These are phyloP conservation scores for Tephrocybe sp. DNA, from an alignment of 768 basidiomycete species.

Conservation along the genomic window DNA sequence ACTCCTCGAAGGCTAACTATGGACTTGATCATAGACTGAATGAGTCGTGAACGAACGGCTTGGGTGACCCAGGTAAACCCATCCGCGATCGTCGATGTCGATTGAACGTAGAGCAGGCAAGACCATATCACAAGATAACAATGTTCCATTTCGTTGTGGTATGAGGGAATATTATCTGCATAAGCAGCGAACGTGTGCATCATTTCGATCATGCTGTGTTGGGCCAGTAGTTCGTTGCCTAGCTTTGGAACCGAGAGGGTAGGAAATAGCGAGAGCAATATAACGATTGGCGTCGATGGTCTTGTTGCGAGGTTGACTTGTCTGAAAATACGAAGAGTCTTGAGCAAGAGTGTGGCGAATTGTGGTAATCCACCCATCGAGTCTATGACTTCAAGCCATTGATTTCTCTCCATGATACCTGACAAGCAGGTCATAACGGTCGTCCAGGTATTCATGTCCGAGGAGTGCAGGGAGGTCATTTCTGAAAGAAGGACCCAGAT, in stretches of 20 bases:
- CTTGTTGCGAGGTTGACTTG: background rate
- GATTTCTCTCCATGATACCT: background rate
- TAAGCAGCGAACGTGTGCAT: slow-evolving; percentile 1
- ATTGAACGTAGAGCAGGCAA: background rate
- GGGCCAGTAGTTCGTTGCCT: slow-evolving; percentile 2
- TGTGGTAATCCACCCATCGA: slow-evolving; percentile 1
- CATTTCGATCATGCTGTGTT: slow-evolving; percentile 10
- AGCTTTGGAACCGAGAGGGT: background rate
- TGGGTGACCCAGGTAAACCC: slow-evolving; percentile 9
- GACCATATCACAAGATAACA: background rate
- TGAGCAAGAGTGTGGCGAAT: slow-evolving; percentile 1
- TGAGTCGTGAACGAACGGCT: slow-evolving; percentile 6
- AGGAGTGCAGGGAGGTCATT: background rate
- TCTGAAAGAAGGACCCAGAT: slow-evolving; percentile 7
- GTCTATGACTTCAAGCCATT: background rate
- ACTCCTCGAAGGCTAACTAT: background rate
- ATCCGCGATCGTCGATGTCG: background rate
- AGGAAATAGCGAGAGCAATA: background rate
- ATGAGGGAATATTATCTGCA: background rate
- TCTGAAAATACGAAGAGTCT: background rate
- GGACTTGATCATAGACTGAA: slow-evolving; percentile 5
- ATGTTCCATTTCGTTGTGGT: background rate
- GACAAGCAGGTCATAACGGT: background rate
- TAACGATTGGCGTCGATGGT: background rate
- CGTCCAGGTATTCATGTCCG: background rate